Base-by-base conservation (phyloP, 208 protist genomes). In the Leishmania guyanensis region DNA sequence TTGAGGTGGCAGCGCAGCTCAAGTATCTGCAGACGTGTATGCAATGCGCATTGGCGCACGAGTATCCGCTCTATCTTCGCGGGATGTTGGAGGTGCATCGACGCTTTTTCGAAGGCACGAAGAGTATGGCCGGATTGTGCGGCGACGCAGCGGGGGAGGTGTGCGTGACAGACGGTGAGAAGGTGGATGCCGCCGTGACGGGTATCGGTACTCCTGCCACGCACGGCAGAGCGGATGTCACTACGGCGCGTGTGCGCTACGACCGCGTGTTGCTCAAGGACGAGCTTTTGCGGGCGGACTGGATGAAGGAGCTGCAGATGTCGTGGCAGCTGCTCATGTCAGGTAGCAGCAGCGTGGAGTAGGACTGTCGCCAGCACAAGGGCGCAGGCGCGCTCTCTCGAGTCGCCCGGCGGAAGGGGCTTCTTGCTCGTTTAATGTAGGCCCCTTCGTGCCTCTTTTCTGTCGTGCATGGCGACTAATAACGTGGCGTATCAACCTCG, bases 11-110 rank as follows among this genome's bases (percentile, higher is more conserved):
- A 16, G 48, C 51, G 1, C 39, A 76, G 33, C 69, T 84, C 2
- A 5, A 36, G 3, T 84, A 80, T 39, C 22, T 84, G 75, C 14
- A 66, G 80, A 26, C 33, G 66, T 80, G 80, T 54, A 84, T 84
- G 75, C 75, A 65, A 58, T 74, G 60, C 6, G 80, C 68, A 36
- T 29, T 84, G 80, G 65, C n/a, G 36, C 68, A 39, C 56, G 75
- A 84, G 75, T 84, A 84, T 53, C 75, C 64, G 48, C 68, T 84
- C 6, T 64, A 77, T 70, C 68, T 84, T n/a, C 80, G 80, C 33
- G 75, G 80, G 16, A 69, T 84, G 33, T 54, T 50, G 39, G 62
- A 36, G 6, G 74, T 83, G 66, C 80, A 83, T 8, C 39, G n/a
- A 4, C n/a, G 62, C 17, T 75, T 73, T 36, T 77, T 33, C 72